Conservation (phyloP, 768 basidiomycete genomes). For the Pleurotus giganteus region DNA sequence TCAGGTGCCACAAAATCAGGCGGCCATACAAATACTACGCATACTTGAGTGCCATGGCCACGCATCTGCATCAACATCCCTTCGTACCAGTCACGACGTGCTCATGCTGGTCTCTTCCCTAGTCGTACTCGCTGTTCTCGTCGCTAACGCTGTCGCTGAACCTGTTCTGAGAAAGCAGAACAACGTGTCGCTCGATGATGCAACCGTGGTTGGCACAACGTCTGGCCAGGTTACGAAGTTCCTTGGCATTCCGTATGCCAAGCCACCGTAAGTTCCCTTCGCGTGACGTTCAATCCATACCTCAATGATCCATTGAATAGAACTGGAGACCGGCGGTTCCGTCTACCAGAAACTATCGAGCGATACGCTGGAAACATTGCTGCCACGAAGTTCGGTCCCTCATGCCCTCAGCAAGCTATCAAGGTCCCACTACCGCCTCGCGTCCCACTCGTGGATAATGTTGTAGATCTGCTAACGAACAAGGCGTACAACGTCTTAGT, state of each 20-base stretch:
- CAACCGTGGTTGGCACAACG: slow-evolving; percentile 38
- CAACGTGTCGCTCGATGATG: slow-evolving; percentile 36
- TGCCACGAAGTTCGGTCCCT: slow-evolving; percentile 39
- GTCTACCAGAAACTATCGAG: slow-evolving; percentile 35
- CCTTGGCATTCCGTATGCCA: slow-evolving; percentile 37
- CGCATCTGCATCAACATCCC: no score
- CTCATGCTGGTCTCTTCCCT: background rate
- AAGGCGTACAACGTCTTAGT: slow-evolving; percentile 25
- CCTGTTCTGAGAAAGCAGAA: background rate
- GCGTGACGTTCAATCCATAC: background rate
- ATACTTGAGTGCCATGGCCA: no score
- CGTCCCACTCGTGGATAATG: slow-evolving; percentile 30
- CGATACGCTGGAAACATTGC: slow-evolving; percentile 33
- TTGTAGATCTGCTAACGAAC: slow-evolving; percentile 30
- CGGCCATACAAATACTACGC: no score
- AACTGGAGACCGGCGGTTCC: slow-evolving; percentile 37
- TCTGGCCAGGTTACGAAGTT: slow-evolving; percentile 27
- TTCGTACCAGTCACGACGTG: no score
- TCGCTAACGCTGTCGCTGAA: background rate
- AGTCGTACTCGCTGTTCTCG: background rate
- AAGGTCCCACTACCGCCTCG: slow-evolving; percentile 27
- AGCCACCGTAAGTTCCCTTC: slow-evolving; percentile 30
- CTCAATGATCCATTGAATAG: slow-evolving; percentile 16
- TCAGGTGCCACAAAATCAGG: no score
- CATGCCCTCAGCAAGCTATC: slow-evolving; percentile 47